Conservation (phyloP, 441 rosid genomes). For the Theobroma grandiflorum region DNA sequence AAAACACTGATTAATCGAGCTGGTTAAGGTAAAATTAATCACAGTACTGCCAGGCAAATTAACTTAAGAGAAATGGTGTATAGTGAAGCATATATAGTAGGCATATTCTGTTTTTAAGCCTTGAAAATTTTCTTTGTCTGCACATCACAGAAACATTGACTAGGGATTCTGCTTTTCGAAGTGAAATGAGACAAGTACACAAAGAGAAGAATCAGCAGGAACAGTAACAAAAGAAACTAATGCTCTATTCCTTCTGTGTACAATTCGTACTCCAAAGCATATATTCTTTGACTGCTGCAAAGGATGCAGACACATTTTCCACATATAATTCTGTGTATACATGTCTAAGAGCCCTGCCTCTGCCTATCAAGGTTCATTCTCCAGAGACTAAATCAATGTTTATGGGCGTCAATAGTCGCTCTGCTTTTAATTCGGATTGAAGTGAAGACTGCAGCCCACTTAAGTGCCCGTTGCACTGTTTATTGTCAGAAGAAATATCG, state of each 20-base stretch:
- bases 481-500: conserved; percentile 44
- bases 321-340: conserved; percentile 35
- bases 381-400: conserved; percentile 48
- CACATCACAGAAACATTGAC: background rate
- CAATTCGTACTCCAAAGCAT: background rate
- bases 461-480: conserved; percentile 70
- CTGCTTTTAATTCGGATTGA: conserved; percentile 62
- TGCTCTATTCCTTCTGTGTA: background rate
- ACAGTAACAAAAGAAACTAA: background rate
- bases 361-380: conserved; percentile 63
- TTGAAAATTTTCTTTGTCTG: background rate
- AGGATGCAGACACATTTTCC: conserved; percentile 24
- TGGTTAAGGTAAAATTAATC: too few species aligned
- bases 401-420: conserved; percentile 56
- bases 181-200: background rate
- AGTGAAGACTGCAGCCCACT: conserved; percentile 72
- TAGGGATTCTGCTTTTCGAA: background rate
- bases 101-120: background rate
- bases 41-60: background rate
- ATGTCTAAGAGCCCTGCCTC: conserved; percentile 49
- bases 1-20: too few species aligned
- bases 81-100: background rate
- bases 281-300: too few species aligned
- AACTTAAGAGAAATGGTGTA: background rate
- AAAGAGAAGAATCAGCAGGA: background rate